A percentile compares a stretch with the other conserved stretches of the same genome.
Evolutionary conservation across 2,329 filamentous ascomycete species (phyloP).

Genomic region (Nemania serpens): DNA sequence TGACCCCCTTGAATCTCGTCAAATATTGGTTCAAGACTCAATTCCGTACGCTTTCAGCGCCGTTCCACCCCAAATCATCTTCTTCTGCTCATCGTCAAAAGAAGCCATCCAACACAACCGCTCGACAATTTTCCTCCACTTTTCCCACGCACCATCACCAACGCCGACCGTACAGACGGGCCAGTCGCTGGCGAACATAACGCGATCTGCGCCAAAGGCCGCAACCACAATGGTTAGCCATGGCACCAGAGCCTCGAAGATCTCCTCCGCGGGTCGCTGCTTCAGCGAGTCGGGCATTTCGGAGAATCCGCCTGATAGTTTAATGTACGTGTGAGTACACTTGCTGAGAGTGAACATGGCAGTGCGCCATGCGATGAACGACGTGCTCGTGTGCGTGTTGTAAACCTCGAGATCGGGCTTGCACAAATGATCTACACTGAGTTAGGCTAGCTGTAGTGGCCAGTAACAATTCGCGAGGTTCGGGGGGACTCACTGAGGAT

Average conservation of each 20-base stretch:
- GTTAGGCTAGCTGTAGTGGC: conserved; percentile 12
- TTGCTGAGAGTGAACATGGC: conserved; percentile 70
- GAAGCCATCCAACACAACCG: conserved; percentile 66
- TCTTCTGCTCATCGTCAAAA: conserved; percentile 64
- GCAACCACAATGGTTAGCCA: conserved; percentile 76
- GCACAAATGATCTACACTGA: conserved; percentile 77
- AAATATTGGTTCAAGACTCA: conserved; percentile 22
- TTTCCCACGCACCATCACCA: conserved; percentile 66
- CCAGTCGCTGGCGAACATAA: conserved; percentile 96
- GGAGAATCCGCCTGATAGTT: conserved; percentile 84
- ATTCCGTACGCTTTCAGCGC: conserved; percentile 73
- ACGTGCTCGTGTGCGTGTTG: conserved; percentile 58
- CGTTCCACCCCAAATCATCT: conserved; percentile 73
- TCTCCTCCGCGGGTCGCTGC: conserved; percentile 54
- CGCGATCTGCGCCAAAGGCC: conserved; percentile 70
- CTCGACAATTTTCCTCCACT: conserved; percentile 76
- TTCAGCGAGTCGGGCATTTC: conserved; percentile 69
- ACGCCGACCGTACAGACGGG: conserved; percentile 79
- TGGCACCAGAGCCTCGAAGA: conserved; percentile 67
- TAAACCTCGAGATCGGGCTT: conserved; percentile 77
- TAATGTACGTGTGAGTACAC: conserved; percentile 76
- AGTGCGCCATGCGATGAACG: conserved; percentile 71
- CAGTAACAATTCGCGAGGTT: not conserved
- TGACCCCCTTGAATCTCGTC: not conserved
- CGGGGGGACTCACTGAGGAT: conserved; percentile 65